Conservation (phyloP, 2,329 filamentous ascomycete species). For the Tolypocladium tropicale region DNA sequence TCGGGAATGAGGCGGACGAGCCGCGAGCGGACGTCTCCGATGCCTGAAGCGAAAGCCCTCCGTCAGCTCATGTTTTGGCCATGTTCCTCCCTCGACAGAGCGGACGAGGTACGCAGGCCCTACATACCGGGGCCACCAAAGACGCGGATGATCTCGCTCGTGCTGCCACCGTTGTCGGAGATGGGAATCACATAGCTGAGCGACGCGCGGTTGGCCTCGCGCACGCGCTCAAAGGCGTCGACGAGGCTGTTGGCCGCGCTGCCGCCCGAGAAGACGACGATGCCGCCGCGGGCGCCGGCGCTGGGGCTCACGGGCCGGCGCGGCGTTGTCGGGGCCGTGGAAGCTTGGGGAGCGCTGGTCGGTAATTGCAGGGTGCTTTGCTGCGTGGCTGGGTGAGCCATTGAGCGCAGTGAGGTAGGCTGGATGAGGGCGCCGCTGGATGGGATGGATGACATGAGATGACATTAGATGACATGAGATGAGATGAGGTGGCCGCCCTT, state of each 20-base stretch:
- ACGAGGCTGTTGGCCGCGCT: constrained; percentile 93
- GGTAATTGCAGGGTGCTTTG: neutral
- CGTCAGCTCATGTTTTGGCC: no score
- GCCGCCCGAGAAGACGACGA: constrained; percentile 84
- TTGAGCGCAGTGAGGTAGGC: neutral
- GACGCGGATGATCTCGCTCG: constrained; percentile 85
- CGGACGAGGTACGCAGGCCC: no score
- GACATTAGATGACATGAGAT: no score
- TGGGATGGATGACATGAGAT: neutral
- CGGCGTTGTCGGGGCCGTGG: neutral
- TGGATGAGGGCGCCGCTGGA: neutral
- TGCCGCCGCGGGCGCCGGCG: constrained; percentile 20
- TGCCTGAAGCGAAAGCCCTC: constrained; percentile 52
- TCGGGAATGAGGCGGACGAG: constrained; percentile 81
- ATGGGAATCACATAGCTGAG: constrained; percentile 88
- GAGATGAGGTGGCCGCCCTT: no score
- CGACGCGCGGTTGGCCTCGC: constrained; percentile 53
- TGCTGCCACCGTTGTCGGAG: constrained; percentile 90
- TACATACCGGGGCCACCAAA: constrained; percentile 80
- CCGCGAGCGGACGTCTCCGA: constrained; percentile 40
- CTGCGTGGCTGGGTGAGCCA: neutral
- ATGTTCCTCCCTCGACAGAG: neutral
- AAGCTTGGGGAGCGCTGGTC: neutral
- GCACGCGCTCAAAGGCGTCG: constrained; percentile 68
- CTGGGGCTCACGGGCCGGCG: constrained; percentile 10